Evolutionary conservation across 2,329 filamentous ascomycete genomes (phyloP), one percentile per base, ranked within the genome.

Genomic region (Clathrospora elynae): DNA sequence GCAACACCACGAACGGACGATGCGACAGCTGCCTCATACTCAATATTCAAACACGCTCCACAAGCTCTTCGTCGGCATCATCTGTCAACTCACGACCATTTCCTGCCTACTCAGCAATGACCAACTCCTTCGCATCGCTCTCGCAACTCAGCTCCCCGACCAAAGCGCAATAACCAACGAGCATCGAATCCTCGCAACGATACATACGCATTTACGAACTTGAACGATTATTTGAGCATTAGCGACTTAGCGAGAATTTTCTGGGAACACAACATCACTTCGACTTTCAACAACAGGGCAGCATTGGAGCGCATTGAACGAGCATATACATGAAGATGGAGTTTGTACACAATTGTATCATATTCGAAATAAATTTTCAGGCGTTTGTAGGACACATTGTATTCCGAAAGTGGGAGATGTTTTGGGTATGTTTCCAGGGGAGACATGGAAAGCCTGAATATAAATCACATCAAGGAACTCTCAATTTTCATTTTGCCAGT

Each of bases 121-220:
- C 69, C 10, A 64, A 49, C 35, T 71, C 68, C 1, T 72, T 72
- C 42, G 70, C 69, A 19, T 71, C 70, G 28, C 68, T 72, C 17
- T 65, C 63, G 14, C 61, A 66, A 47, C 43, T 59, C 38, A 55
- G 50, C 18, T 46, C 54, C 10, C 54, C 55, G 33, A 52, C 51
- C 44, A 57, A 55, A 37, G 50, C 53, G n/a, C 57, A 54, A 51
- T 67, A 60, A 38, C 28, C 28, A 25, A 3, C 12, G 35, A 13
- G 11, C 16, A 31, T 22, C 35, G 13, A 24, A 24, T 11, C 29
- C 25, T 19, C 6, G 40, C 24, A 42, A 46, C 38, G 35, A 38
- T 18, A 19, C 29, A 22, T 22, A 57, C 19, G 22, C 13, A 7
- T 20, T 40, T 25, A 56, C 49, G 54, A 57, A 22, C 42, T 46